A percentile compares a stretch with the other conserved stretches of the same genome.
These are phyloP conservation scores for Gossypium anomalum DNA, from an alignment of 345 rosid genomes.

Conservation along the genomic window DNA sequence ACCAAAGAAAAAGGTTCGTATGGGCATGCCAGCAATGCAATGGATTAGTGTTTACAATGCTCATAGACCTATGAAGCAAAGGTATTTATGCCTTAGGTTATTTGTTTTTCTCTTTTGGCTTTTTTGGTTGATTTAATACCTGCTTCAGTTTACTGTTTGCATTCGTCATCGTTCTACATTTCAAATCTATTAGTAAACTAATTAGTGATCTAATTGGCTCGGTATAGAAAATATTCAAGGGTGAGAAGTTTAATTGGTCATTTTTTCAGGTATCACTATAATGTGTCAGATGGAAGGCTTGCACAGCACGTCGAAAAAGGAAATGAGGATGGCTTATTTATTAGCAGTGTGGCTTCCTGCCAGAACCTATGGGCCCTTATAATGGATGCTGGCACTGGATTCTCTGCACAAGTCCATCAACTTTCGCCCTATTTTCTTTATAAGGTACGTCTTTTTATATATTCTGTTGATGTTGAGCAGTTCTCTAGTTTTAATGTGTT, in stretches of 20 bases:
- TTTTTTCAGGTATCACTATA: slow-evolving; percentile 61
- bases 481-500: not conserved
- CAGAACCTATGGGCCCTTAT: slow-evolving; percentile 67
- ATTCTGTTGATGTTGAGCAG: not conserved
- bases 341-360: slow-evolving; percentile 61
- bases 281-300: slow-evolving; percentile 63
- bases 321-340: slow-evolving; percentile 56
- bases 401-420: slow-evolving; percentile 53
- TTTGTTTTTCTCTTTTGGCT: not conserved
- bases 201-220: not conserved
- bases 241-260: not conserved
- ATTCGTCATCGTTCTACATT: not conserved
- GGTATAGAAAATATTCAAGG: not conserved
- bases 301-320: slow-evolving; percentile 60
- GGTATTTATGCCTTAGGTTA: slow-evolving; percentile 30
- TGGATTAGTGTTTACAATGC: slow-evolving; percentile 75
- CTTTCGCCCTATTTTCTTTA: slow-evolving; percentile 53
- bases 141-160: not conserved
- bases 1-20: slow-evolving; percentile 59
- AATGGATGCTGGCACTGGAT: slow-evolving; percentile 76
- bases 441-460: slow-evolving; percentile 36
- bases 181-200: not conserved
- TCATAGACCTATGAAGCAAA: slow-evolving; percentile 71
- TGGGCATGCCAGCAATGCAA: slow-evolving; percentile 71
- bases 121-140: not conserved